These are phyloP conservation scores for Russula emetica DNA, from an alignment of 768 basidiomycete genomes.

Conservation along the genomic window DNA sequence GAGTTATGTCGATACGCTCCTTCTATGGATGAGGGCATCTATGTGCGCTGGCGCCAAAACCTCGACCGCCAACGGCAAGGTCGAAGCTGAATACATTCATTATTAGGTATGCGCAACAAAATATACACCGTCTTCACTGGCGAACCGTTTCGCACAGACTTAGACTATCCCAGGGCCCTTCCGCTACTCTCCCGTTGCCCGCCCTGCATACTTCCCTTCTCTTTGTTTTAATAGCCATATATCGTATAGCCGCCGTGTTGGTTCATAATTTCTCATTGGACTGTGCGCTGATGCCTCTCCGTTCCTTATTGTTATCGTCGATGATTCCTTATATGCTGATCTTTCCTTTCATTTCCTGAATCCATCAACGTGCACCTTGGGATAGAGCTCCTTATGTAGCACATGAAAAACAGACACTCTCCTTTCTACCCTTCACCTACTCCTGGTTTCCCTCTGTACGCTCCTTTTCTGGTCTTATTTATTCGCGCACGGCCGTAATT, in stretches of 20 bases:
- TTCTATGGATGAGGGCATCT: conserved; percentile 25
- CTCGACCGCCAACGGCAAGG: conserved; percentile 15
- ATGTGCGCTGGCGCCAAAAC: conserved; percentile 28
- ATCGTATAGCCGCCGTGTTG: neutral
- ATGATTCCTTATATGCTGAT: neutral
- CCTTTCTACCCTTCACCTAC: neutral
- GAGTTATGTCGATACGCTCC: conserved; percentile 27
- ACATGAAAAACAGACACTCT: neutral
- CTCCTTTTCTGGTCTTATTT: neutral
- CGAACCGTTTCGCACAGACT: neutral
- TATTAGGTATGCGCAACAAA: neutral
- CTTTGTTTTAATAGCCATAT: neutral
- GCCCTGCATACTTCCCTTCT: neutral
- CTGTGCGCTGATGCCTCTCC: neutral
- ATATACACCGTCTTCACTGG: neutral
- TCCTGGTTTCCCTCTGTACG: neutral
- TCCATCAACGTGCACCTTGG: neutral
- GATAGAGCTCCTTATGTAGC: neutral
- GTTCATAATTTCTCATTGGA: neutral
- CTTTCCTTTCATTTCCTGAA: neutral
- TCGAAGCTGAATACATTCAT: neutral
- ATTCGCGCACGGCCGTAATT: neutral
- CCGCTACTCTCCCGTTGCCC: too few species aligned
- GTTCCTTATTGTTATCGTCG: neutral
- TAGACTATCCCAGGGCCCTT: neutral